Percentiles rank a stretch among this genome's conserved stretches.
phyloP scores from a whole-genome alignment of 495 filamentous ascomycete species.

The Pseudomonodictys pantanalensis region DNA sequence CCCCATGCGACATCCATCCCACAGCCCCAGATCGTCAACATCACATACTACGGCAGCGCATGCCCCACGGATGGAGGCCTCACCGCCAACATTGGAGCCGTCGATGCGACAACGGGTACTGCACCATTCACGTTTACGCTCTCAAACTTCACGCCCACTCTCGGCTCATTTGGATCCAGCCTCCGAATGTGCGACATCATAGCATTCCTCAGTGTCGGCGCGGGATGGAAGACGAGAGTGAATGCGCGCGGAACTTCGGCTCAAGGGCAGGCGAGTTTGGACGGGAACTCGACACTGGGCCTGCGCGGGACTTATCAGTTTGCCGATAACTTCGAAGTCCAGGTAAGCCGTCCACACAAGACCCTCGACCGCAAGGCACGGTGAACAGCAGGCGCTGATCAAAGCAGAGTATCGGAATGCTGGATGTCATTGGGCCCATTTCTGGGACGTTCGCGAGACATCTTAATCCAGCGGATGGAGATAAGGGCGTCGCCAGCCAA shows the following conservation, averaged over 20 bases:
- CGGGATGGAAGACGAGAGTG: conserved; percentile 14
- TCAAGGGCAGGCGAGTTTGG: conserved; percentile 2
- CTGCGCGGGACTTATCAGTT: conserved; percentile 20
- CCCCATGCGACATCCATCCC: conserved; percentile 1
- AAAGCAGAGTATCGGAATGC: conserved; percentile 20
- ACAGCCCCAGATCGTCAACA: conserved; percentile 1
- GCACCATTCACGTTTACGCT: conserved; percentile 14
- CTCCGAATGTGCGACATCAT: conserved; percentile 22
- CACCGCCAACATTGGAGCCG: neutral
- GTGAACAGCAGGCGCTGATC: neutral
- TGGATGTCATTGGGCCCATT: conserved; percentile 12
- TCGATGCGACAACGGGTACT: conserved; percentile 12
- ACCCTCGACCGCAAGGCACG: conserved; percentile 7
- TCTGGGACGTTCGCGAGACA: conserved; percentile 11
- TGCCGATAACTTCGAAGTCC: conserved; percentile 7
- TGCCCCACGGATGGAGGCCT: conserved; percentile 15
- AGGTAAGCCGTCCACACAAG: conserved; percentile 4
- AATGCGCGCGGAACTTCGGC: conserved; percentile 15
- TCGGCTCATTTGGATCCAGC: conserved; percentile 15
- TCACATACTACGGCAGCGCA: conserved; percentile 19
- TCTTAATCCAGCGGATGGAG: conserved; percentile 9
- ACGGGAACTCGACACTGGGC: conserved; percentile 7
- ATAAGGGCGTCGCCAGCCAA: conserved; percentile 10
- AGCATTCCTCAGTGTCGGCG: neutral
- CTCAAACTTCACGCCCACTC: conserved; percentile 9